phyloP scores from a whole-genome alignment of 257 asterid species.

The Catharanthus roseus region DNA sequence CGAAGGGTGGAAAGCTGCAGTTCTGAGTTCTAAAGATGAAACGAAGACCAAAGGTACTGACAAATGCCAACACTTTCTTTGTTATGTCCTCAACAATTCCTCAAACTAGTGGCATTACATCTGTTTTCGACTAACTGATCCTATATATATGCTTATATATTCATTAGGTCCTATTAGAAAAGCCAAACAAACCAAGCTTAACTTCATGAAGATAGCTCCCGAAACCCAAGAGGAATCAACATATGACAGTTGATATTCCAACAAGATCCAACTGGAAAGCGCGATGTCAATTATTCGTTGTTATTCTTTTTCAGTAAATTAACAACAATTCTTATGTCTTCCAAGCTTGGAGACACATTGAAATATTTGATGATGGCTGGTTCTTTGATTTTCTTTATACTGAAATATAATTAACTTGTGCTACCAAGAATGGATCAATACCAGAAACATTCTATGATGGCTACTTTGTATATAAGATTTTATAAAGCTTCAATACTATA shows the following conservation, averaged over 20 bases:
- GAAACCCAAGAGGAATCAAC: constrained; percentile 45
- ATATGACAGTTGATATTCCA: constrained; percentile 20
- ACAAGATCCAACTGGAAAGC: constrained; percentile 1
- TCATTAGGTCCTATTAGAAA: constrained; percentile 47
- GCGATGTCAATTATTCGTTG: background rate
- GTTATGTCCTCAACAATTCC: background rate
- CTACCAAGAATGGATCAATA: background rate
- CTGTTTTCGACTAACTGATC: constrained; percentile 13
- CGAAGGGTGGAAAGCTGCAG: constrained; percentile 71
- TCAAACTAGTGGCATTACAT: background rate
- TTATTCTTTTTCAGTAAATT: background rate
- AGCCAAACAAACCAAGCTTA: constrained; percentile 61
- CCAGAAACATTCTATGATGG: background rate
- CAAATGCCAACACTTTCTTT: background rate
- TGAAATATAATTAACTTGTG: background rate
- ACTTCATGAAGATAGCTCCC: constrained; percentile 51
- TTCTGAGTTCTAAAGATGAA: constrained; percentile 48
- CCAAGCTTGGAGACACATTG: background rate
- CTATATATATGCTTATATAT: background rate
- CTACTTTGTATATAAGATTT: background rate
- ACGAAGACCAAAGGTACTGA: constrained; percentile 50
- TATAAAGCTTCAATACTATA: background rate
- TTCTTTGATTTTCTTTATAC: background rate
- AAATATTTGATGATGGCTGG: no score
- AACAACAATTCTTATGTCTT: background rate